A percentile compares a stretch with the other conserved stretches of the same genome.
Evolutionary conservation across 2,329 filamentous ascomycete species (phyloP).

Genomic region (Paracorniculantispora psalliotae): DNA sequence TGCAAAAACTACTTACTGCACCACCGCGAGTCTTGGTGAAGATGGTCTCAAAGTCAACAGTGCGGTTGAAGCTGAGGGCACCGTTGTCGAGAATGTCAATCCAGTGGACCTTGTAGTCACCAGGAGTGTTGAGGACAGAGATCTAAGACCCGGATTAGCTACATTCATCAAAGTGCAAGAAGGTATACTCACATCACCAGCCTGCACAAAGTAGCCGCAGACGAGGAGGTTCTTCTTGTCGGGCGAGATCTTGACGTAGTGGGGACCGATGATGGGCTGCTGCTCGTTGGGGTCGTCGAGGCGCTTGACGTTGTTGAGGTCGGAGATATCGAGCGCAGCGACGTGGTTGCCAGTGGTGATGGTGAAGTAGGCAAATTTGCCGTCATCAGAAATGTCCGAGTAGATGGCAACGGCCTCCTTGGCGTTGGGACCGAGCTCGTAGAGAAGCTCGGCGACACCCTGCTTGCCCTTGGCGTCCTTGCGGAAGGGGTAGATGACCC

Average conservation of each 20-base stretch:
- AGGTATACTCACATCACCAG: slow-evolving; percentile 38
- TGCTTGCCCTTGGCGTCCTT: slow-evolving; percentile 49
- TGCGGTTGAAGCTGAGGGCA: slow-evolving; percentile 53
- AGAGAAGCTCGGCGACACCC: slow-evolving; percentile 54
- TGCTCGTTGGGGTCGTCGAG: slow-evolving; percentile 55
- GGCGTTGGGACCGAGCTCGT: slow-evolving; percentile 52
- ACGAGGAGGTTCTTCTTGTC: slow-evolving; percentile 61
- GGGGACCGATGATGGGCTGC: slow-evolving; percentile 56
- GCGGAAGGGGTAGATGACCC: slow-evolving; percentile 61
- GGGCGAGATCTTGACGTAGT: slow-evolving; percentile 60
- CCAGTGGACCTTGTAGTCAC: slow-evolving; percentile 58
- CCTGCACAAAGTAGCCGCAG: slow-evolving; percentile 63
- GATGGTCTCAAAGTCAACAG: slow-evolving; percentile 50
- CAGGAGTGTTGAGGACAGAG: slow-evolving; percentile 55
- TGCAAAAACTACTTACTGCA: slow-evolving; percentile 31
- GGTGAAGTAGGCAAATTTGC: slow-evolving; percentile 54
- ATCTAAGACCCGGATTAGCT: slow-evolving; percentile 30
- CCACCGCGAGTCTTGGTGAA: slow-evolving; percentile 50
- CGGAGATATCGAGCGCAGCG: slow-evolving; percentile 56
- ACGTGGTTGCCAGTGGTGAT: slow-evolving; percentile 58
- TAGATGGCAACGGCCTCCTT: slow-evolving; percentile 55
- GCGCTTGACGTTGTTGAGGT: slow-evolving; percentile 55
- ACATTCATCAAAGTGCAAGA: not conserved
- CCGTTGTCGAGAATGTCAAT: slow-evolving; percentile 54
- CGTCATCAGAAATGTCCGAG: slow-evolving; percentile 55